Conservation (phyloP, 2,329 filamentous ascomycete genomes). For the Clonostachys solani region DNA sequence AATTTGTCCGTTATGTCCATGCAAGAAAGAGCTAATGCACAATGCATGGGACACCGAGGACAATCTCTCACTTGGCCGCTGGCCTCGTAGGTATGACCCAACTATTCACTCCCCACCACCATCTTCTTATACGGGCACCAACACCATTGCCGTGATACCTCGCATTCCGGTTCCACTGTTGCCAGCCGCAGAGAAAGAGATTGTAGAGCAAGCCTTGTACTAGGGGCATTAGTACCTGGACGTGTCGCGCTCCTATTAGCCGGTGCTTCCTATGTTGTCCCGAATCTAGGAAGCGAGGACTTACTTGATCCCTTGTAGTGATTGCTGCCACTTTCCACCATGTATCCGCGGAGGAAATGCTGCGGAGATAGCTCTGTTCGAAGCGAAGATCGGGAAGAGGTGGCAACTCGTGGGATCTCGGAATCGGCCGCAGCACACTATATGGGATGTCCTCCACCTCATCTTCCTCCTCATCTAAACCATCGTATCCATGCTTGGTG, state of each 20-base stretch:
- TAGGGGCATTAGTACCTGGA: slow-evolving; percentile 77
- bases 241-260: not conserved
- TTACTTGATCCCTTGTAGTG: slow-evolving; percentile 83
- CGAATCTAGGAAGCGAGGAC: slow-evolving; percentile 6
- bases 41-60: slow-evolving; percentile 3
- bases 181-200: slow-evolving; percentile 80
- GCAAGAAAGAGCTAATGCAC: not conserved
- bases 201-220: slow-evolving; percentile 89
- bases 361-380: slow-evolving; percentile 95
- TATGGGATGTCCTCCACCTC: slow-evolving; percentile 65
- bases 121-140: slow-evolving; percentile 75
- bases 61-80: not conserved
- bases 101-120: slow-evolving; percentile 95
- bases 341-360: slow-evolving; percentile 73
- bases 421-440: slow-evolving; percentile 54
- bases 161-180: slow-evolving; percentile 79
- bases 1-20: not conserved
- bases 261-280: not conserved
- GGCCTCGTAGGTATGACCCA: slow-evolving; percentile 61
- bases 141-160: slow-evolving; percentile 71
- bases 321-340: slow-evolving; percentile 81
- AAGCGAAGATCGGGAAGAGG: slow-evolving; percentile 87
- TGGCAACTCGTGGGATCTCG: slow-evolving; percentile 42
- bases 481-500: slow-evolving; percentile 11
- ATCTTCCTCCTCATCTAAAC: slow-evolving; percentile 33